phyloP scores from a whole-genome alignment of 495 filamentous ascomycete species.

The Penicillium antarcticum region DNA sequence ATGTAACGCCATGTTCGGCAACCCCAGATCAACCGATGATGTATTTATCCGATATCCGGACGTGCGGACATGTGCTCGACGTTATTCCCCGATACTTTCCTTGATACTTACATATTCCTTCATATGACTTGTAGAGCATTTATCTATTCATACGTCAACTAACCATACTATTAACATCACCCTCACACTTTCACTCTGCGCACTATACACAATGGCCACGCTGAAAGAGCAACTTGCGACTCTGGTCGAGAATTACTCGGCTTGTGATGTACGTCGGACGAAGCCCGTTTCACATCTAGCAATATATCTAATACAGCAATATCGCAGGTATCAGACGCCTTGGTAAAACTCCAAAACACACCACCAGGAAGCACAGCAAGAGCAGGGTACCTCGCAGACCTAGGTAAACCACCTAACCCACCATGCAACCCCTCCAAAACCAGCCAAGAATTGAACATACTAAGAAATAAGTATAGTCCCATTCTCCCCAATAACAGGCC shows the following conservation, averaged over 20 bases:
- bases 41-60: constrained; percentile 20
- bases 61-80: constrained; percentile 19
- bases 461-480: constrained; percentile 18
- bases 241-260: constrained; percentile 38
- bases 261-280: constrained; percentile 42
- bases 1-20: background rate
- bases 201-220: constrained; percentile 19
- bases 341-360: constrained; percentile 56
- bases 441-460: too few relatives aligned
- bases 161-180: background rate
- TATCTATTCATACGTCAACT: too few relatives aligned
- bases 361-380: constrained; percentile 29
- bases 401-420: constrained; percentile 36
- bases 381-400: constrained; percentile 60
- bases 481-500: constrained; percentile 32
- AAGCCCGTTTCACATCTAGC: background rate
- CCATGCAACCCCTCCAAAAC: background rate
- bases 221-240: constrained; percentile 33
- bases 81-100: background rate
- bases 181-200: background rate
- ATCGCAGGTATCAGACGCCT: constrained; percentile 58
- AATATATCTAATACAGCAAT: too few relatives aligned
- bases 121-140: too few relatives aligned
- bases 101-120: too few relatives aligned
- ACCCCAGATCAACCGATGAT: constrained; percentile 10